phyloP scores from a whole-genome alignment of 257 asterid genomes.

The Solanum corneliomulleri region DNA sequence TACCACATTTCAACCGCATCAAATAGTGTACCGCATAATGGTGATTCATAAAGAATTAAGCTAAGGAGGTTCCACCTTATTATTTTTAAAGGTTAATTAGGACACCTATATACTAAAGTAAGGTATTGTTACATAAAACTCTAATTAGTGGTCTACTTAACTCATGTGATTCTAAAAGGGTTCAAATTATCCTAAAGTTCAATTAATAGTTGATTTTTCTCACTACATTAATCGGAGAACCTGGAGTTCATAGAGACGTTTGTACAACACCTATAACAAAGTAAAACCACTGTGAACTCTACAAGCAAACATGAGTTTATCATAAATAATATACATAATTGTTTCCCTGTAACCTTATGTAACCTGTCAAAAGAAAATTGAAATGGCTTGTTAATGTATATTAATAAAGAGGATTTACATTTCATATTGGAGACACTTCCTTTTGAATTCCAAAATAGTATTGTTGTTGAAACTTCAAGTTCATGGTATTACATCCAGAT shows the following conservation, averaged over 20 bases:
- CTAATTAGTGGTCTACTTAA: too few relatives aligned
- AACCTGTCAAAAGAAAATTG: background rate
- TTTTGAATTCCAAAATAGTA: background rate
- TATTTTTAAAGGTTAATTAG: too few relatives aligned
- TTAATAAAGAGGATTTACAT: background rate
- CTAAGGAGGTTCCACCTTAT: too few relatives aligned
- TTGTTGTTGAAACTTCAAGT: background rate
- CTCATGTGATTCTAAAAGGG: too few relatives aligned
- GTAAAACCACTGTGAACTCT: conserved; percentile 1
- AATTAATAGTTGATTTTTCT: background rate
- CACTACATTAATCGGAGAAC: conserved; percentile 20
- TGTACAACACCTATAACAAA: conserved; percentile 17
- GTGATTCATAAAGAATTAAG: too few relatives aligned
- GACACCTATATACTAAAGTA: too few relatives aligned
- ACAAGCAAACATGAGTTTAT: conserved; percentile 13
- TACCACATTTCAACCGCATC: too few relatives aligned
- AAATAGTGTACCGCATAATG: too few relatives aligned
- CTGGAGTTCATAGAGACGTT: conserved; percentile 23
- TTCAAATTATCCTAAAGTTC: background rate
- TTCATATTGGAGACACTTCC: background rate
- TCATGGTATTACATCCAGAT: background rate
- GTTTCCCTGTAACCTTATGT: background rate
- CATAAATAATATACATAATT: background rate
- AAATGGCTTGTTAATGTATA: background rate
- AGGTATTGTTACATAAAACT: too few relatives aligned